Evolutionary conservation across 768 basidiomycete species (phyloP).

Genomic region (Suillus occidentalis): DNA sequence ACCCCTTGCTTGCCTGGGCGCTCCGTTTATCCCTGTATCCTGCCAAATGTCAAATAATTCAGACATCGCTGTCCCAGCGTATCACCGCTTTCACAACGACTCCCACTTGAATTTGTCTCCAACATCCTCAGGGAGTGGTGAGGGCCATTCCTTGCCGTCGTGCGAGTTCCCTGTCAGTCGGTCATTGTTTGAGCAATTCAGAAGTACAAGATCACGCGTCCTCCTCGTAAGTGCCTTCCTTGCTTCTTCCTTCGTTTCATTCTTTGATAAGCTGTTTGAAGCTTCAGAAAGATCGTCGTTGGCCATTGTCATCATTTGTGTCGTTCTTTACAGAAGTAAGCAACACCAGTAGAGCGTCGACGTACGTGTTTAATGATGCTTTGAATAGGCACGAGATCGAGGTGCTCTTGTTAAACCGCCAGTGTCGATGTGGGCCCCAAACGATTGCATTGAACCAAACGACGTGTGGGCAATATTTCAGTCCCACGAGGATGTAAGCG

Average conservation of each 20-base stretch:
- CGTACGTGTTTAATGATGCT: not conserved
- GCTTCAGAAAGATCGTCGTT: constrained; percentile 26
- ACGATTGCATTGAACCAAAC: constrained; percentile 35
- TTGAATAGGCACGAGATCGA: constrained; percentile 14
- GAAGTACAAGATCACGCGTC: constrained; percentile 52
- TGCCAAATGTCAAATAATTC: constrained; percentile 1
- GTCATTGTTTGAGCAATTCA: constrained; percentile 41
- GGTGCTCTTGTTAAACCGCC: constrained; percentile 25
- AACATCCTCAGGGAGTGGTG: constrained; percentile 15
- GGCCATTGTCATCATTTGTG: constrained; percentile 24
- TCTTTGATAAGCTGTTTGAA: constrained; percentile 10
- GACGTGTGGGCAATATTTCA: constrained; percentile 58
- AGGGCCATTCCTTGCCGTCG: constrained; percentile 5
- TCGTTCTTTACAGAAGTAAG: constrained; percentile 28
- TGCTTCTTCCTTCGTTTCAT: not conserved
- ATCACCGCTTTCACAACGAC: constrained; percentile 10
- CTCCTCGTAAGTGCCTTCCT: constrained; percentile 42
- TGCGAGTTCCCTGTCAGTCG: constrained; percentile 11
- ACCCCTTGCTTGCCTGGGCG: not conserved
- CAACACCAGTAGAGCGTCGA: not conserved
- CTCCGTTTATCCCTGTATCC: not conserved
- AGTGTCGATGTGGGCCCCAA: constrained; percentile 49
- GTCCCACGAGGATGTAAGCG: constrained; percentile 60
- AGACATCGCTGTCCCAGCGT: not conserved
- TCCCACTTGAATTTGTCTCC: constrained; percentile 37